A percentile compares a stretch with the other conserved stretches of the same genome.
Evolutionary conservation across 2,329 filamentous ascomycete species (phyloP).

Genomic region (Xylariomycetidae sp.): DNA sequence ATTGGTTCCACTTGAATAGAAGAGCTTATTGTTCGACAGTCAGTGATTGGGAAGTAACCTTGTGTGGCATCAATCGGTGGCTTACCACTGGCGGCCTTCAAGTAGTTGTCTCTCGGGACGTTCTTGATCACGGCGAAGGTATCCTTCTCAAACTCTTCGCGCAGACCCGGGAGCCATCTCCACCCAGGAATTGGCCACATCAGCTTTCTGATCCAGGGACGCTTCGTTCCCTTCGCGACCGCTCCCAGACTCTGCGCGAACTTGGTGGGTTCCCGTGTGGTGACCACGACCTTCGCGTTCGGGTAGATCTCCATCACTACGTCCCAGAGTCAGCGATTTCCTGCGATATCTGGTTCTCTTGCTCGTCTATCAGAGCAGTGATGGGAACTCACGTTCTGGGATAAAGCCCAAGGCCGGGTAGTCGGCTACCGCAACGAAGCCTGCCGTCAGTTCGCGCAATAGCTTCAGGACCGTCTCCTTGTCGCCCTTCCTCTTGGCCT

Average conservation of each 20-base stretch:
- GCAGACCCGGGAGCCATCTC: background rate
- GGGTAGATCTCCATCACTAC: constrained; percentile 19
- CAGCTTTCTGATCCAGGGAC: background rate
- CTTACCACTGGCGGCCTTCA: too few species aligned
- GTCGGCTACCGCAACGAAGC: constrained; percentile 16
- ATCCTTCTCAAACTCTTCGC: too few species aligned
- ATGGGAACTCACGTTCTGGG: too few species aligned
- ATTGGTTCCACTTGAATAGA: background rate
- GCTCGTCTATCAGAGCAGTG: too few species aligned
- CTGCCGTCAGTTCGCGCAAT: constrained; percentile 13
- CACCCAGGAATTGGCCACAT: background rate
- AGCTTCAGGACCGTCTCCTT: constrained; percentile 15
- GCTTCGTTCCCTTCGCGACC: background rate
- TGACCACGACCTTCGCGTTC: constrained; percentile 16
- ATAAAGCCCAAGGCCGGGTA: constrained; percentile 15
- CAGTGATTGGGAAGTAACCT: too few species aligned
- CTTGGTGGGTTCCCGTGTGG: constrained; percentile 12
- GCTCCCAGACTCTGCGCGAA: constrained; percentile 17
- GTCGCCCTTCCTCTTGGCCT: constrained; percentile 16
- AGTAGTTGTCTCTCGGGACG: too few species aligned
- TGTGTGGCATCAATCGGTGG: too few species aligned
- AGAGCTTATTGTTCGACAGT: too few species aligned
- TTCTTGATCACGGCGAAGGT: too few species aligned
- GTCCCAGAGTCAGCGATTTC: too few species aligned
- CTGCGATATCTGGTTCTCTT: too few species aligned